A percentile compares a stretch with the other conserved stretches of the same genome.
Conservation (phyloP, 139 green algal species). For the Chlamydomonas schloesseri region DNA sequence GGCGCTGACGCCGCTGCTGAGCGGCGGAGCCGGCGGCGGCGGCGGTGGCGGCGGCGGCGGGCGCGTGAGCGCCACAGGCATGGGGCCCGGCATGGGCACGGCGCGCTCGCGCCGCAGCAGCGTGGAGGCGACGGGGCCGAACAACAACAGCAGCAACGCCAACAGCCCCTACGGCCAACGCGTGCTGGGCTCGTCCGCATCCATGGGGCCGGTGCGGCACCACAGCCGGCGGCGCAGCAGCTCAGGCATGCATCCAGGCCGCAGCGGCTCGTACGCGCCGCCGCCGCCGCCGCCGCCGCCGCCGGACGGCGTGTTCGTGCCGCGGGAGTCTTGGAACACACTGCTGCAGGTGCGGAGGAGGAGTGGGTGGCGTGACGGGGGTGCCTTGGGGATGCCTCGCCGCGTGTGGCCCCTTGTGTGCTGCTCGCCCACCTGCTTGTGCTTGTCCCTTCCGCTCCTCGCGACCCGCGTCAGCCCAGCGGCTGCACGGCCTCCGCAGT, state of each 20-base stretch:
- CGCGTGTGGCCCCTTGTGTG: no score
- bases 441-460: no score
- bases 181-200: neutral
- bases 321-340: slow-evolving; percentile 7
- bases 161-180: neutral
- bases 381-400: neutral
- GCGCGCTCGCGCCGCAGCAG: no score
- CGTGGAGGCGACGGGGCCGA: no score
- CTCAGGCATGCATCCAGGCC: neutral
- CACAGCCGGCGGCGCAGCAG: no score
- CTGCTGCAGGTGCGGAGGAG: slow-evolving; percentile 4
- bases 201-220: neutral
- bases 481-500: neutral
- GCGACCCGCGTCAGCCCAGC: no score
- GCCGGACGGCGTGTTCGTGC: slow-evolving; percentile 25
- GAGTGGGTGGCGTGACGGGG: neutral
- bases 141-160: neutral
- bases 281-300: slow-evolving; percentile 1
- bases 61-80: no score
- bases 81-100: no score
- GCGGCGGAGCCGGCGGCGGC: no score
- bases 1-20: no score
- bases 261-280: neutral
- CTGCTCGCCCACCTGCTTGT: no score
- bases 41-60: no score